A percentile compares a stretch with the other conserved stretches of the same genome.
phyloP scores from a whole-genome alignment of 371 early-diverging fungal species.

The Haplosporangium sp. region DNA sequence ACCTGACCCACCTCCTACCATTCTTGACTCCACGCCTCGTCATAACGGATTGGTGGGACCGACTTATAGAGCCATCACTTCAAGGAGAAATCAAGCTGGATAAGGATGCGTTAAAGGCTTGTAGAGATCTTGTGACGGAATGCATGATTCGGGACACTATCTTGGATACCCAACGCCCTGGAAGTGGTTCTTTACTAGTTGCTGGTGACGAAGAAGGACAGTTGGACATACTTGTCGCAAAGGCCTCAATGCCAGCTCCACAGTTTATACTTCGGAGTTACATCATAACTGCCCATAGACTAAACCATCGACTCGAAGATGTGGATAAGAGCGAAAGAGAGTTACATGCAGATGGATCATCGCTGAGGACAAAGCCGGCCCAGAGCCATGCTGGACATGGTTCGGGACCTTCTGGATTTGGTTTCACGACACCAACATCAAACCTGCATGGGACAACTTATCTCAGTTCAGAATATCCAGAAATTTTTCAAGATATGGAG shows the following conservation, averaged over 20 bases:
- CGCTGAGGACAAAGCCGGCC: constrained; percentile 15
- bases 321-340: constrained; percentile 9
- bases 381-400: constrained; percentile 43
- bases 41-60: constrained; percentile 50
- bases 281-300: constrained; percentile 32
- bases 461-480: constrained; percentile 15
- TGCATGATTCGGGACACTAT: constrained; percentile 45
- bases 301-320: constrained; percentile 42
- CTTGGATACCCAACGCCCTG: constrained; percentile 22
- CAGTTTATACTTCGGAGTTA: constrained; percentile 50
- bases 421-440: neutral
- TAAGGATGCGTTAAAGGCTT: constrained; percentile 45
- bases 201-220: constrained; percentile 56
- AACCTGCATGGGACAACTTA: neutral
- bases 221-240: constrained; percentile 22
- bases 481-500: constrained; percentile 30
- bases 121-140: constrained; percentile 47
- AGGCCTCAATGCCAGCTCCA: constrained; percentile 35
- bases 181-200: constrained; percentile 32
- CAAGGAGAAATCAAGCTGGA: constrained; percentile 53
- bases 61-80: constrained; percentile 47
- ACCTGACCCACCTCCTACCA: constrained; percentile 44
- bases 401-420: constrained; percentile 17
- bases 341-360: constrained; percentile 7
- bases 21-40: constrained; percentile 46